These are phyloP conservation scores for Ganoderma boninense DNA, from an alignment of 1,284 basidiomycete species.

Conservation along the genomic window DNA sequence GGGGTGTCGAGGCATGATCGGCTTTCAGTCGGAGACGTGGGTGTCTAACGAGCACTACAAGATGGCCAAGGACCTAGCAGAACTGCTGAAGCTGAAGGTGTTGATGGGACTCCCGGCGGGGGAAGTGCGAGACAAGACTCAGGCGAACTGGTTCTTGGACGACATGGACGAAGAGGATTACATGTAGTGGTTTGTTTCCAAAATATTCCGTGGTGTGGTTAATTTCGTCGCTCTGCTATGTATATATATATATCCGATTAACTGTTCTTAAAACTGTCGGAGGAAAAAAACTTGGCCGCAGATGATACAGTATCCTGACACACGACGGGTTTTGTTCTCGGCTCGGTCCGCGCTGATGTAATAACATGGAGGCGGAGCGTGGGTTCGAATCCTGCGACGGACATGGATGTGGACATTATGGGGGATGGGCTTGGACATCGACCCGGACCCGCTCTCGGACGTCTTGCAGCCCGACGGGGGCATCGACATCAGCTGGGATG, in stretches of 20 bases:
- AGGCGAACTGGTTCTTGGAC: conserved; percentile 52
- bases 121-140: conserved; percentile 44
- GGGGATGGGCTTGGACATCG: background rate
- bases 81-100: conserved; percentile 45
- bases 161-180: conserved; percentile 57
- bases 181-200: conserved; percentile 37
- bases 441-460: background rate
- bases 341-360: background rate
- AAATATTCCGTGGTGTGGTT: background rate
- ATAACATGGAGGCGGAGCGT: background rate
- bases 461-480: conserved; percentile 12
- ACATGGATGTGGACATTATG: background rate
- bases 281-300: too few relatives aligned
- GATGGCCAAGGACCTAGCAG: conserved; percentile 42
- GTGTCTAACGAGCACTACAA: conserved; percentile 50
- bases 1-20: conserved; percentile 39
- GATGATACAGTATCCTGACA: too few relatives aligned
- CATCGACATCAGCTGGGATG: conserved; percentile 54
- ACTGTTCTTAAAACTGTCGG: too few relatives aligned
- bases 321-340: too few relatives aligned
- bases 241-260: background rate
- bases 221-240: background rate
- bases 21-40: conserved; percentile 51
- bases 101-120: conserved; percentile 40
- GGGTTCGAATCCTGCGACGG: background rate